Percentiles rank a stretch among this genome's conserved stretches.
These are phyloP conservation scores for Crithidia expoeki DNA, from an alignment of 208 protist species.

Conservation along the genomic window DNA sequence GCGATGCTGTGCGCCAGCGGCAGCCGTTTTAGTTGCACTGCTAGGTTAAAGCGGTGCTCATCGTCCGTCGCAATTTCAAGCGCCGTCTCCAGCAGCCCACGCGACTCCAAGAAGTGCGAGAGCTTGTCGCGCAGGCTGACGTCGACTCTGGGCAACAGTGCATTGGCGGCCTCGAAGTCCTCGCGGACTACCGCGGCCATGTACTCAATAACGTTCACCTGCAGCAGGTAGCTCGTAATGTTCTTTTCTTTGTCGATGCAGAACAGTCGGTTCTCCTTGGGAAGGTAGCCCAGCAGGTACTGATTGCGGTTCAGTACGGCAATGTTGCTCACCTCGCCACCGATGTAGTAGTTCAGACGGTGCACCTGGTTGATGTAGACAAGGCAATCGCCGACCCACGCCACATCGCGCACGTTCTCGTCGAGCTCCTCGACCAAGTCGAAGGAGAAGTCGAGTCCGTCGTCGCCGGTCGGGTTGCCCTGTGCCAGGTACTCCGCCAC, in stretches of 20 bases:
- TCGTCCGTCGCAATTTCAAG: slow-evolving; percentile 94
- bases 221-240: slow-evolving; percentile 93
- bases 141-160: slow-evolving; percentile 87
- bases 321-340: slow-evolving; percentile 93
- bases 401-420: slow-evolving; percentile 91
- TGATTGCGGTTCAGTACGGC: slow-evolving; percentile 90
- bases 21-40: slow-evolving; percentile 89
- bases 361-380: slow-evolving; percentile 95
- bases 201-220: slow-evolving; percentile 96
- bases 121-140: slow-evolving; percentile 82
- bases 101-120: slow-evolving; percentile 95
- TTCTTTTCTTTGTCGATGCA: slow-evolving; percentile 95
- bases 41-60: slow-evolving; percentile 96
- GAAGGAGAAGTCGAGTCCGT: slow-evolving; percentile 97
- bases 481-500: slow-evolving; percentile 81
- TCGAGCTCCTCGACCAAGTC: slow-evolving; percentile 93
- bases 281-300: slow-evolving; percentile 95
- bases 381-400: slow-evolving; percentile 98
- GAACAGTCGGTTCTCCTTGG: slow-evolving; percentile 95
- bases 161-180: slow-evolving; percentile 92
- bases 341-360: slow-evolving; percentile 98
- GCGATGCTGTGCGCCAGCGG: slow-evolving; percentile 84
- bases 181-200: slow-evolving; percentile 96
- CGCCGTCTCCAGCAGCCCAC: slow-evolving; percentile 91
- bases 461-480: slow-evolving; percentile 63